A percentile compares a stretch with the other conserved stretches of the same genome.
These are phyloP conservation scores for Spathaspora gorwiae DNA, from an alignment of 805 yeast genomes.

Conservation along the genomic window DNA sequence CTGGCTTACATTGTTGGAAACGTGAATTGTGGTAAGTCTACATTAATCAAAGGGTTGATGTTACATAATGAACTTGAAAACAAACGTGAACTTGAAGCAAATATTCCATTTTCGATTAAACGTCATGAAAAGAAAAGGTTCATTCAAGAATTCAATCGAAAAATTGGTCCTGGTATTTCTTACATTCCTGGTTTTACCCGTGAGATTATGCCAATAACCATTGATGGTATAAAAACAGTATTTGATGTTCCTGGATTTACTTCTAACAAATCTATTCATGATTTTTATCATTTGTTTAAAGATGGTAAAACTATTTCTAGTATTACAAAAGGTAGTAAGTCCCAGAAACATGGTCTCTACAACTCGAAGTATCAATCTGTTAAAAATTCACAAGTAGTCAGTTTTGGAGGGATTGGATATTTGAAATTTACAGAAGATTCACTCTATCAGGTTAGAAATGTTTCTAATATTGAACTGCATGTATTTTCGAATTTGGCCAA, in stretches of 20 bases:
- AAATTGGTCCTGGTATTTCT: slow-evolving; percentile 44
- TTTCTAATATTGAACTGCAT: slow-evolving; percentile 38
- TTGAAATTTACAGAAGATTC: slow-evolving; percentile 50
- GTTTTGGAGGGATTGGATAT: slow-evolving; percentile 61
- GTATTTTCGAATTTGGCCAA: slow-evolving; percentile 27
- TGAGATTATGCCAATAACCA: slow-evolving; percentile 31
- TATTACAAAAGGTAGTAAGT: slow-evolving; percentile 23
- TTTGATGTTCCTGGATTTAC: slow-evolving; percentile 49
- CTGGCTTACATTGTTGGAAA: slow-evolving; percentile 56
- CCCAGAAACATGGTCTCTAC: slow-evolving; percentile 26
- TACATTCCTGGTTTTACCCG: slow-evolving; percentile 72
- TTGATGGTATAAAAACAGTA: slow-evolving; percentile 27
- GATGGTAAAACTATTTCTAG: slow-evolving; percentile 19
- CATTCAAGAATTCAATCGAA: slow-evolving; percentile 18
- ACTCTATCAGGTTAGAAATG: slow-evolving; percentile 44
- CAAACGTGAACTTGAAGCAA: slow-evolving; percentile 22
- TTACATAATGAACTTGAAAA: slow-evolving; percentile 10
- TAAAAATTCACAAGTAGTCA: slow-evolving; percentile 42
- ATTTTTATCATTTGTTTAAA: slow-evolving; percentile 9
- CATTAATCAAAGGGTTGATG: slow-evolving; percentile 48
- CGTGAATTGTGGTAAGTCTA: slow-evolving; percentile 68
- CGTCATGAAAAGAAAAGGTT: slow-evolving; percentile 6
- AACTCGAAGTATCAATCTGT: slow-evolving; percentile 32
- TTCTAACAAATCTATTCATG: slow-evolving; percentile 5
- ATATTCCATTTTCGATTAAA: slow-evolving; percentile 2